These are phyloP conservation scores for Lachnum nothofagi DNA, from an alignment of 2,329 filamentous ascomycete genomes.

Conservation along the genomic window DNA sequence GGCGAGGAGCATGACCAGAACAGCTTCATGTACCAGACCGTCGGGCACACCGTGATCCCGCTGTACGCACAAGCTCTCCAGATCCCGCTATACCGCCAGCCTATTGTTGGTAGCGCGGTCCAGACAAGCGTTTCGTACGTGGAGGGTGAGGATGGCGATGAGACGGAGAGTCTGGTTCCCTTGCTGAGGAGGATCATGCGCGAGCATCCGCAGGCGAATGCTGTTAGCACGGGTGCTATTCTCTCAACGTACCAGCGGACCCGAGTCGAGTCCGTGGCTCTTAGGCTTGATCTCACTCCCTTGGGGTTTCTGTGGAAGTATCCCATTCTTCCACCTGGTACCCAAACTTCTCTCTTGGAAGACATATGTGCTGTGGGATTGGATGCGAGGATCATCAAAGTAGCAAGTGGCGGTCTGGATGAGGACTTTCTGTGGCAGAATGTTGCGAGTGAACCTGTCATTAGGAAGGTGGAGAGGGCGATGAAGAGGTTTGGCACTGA, in stretches of 20 bases:
- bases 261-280: constrained; percentile 84
- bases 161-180: constrained; percentile 81
- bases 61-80: constrained; percentile 75
- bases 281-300: constrained; percentile 75
- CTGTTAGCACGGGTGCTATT: constrained; percentile 85
- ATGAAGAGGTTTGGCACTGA: constrained; percentile 63
- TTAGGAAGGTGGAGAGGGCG: constrained; percentile 45
- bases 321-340: constrained; percentile 58
- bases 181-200: constrained; percentile 64
- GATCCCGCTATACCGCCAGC: constrained; percentile 76
- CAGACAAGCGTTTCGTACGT: constrained; percentile 72
- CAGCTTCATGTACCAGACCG: constrained; percentile 99
- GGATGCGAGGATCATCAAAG: constrained; percentile 90
- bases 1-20: constrained; percentile 65
- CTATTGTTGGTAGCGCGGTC: constrained; percentile 67
- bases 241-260: constrained; percentile 94
- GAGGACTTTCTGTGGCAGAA: constrained; percentile 75
- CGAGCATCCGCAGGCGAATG: constrained; percentile 74
- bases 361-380: constrained; percentile 77
- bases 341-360: constrained; percentile 54
- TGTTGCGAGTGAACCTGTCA: constrained; percentile 55
- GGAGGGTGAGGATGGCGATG: constrained; percentile 57
- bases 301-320: constrained; percentile 92
- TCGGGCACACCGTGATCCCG: constrained; percentile 81
- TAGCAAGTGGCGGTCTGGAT: constrained; percentile 83